phyloP scores from a whole-genome alignment of 345 rosid species.

The Dipteronia sinensis region DNA sequence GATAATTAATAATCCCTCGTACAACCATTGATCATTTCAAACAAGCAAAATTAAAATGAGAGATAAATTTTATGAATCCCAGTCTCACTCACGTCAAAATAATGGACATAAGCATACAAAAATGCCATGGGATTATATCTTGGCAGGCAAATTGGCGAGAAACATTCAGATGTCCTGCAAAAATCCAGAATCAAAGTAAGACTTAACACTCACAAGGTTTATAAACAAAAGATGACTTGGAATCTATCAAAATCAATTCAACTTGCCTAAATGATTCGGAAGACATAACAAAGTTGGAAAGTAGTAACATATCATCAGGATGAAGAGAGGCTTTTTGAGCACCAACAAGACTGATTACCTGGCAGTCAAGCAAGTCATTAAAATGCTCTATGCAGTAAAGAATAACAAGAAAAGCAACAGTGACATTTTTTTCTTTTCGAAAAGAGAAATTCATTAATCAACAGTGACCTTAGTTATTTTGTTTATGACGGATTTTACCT shows the following conservation, averaged over 20 bases:
- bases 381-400: slow-evolving; percentile 20
- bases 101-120: slow-evolving; percentile 92
- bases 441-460: neutral
- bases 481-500: slow-evolving; percentile 41
- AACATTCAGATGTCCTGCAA: slow-evolving; percentile 96
- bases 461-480: neutral
- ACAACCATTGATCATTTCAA: neutral
- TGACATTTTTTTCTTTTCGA: too few species aligned
- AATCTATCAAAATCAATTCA: slow-evolving; percentile 13
- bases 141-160: slow-evolving; percentile 97
- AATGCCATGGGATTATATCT: slow-evolving; percentile 96
- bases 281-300: slow-evolving; percentile 87
- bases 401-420: slow-evolving; percentile 4
- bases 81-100: slow-evolving; percentile 79
- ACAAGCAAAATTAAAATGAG: neutral
- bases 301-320: slow-evolving; percentile 94
- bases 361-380: slow-evolving; percentile 31
- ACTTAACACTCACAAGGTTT: neutral
- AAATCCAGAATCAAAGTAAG: slow-evolving; percentile 22
- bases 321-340: slow-evolving; percentile 98
- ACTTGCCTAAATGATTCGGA: slow-evolving; percentile 94
- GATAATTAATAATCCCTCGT: neutral
- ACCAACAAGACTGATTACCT: slow-evolving; percentile 96
- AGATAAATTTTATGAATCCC: slow-evolving; percentile 9
- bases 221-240: slow-evolving; percentile 7